phyloP scores from a whole-genome alignment of 352 stramenopile species.

The Phytophthora constricta region DNA sequence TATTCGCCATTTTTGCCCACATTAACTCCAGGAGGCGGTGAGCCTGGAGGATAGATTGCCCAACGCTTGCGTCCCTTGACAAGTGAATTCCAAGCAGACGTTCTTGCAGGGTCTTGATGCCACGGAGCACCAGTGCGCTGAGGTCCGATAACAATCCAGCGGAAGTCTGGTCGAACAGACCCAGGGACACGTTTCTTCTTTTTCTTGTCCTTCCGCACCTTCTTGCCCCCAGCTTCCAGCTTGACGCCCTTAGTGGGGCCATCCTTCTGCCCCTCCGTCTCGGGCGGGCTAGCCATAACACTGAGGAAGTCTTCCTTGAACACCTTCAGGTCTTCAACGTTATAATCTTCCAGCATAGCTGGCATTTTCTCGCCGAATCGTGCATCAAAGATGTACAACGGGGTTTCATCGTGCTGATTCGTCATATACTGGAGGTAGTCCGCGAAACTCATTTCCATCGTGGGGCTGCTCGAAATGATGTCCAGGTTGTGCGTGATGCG shows the following conservation, averaged over 20 bases:
- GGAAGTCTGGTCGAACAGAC: slow-evolving; percentile 67
- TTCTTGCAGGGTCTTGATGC: slow-evolving; percentile 95
- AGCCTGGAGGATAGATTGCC: slow-evolving; percentile 94
- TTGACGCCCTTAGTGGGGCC: slow-evolving; percentile 32
- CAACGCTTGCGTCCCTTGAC: slow-evolving; percentile 95
- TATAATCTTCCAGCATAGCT: slow-evolving; percentile 71
- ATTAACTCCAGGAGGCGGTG: slow-evolving; percentile 68
- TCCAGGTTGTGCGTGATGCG: slow-evolving; percentile 88
- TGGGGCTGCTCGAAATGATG: slow-evolving; percentile 52
- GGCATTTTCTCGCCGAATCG: slow-evolving; percentile 87
- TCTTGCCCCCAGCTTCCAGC: slow-evolving; percentile 44
- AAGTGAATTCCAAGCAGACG: slow-evolving; percentile 96
- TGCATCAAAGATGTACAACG: slow-evolving; percentile 89
- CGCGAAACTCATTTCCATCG: slow-evolving; percentile 78
- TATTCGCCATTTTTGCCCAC: slow-evolving; percentile 59
- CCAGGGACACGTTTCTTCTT: slow-evolving; percentile 38
- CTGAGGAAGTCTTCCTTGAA: slow-evolving; percentile 84
- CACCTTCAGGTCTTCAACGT: slow-evolving; percentile 60
- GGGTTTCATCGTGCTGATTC: slow-evolving; percentile 83
- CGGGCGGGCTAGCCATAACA: slow-evolving; percentile 30
- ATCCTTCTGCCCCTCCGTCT: slow-evolving; percentile 30
- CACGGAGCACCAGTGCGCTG: slow-evolving; percentile 92
- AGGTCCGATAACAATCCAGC: slow-evolving; percentile 86
- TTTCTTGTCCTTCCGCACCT: slow-evolving; percentile 47
- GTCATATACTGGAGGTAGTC: slow-evolving; percentile 75